These are phyloP conservation scores for Rosa persica DNA, from an alignment of 306 rosid genomes.

Conservation along the genomic window DNA sequence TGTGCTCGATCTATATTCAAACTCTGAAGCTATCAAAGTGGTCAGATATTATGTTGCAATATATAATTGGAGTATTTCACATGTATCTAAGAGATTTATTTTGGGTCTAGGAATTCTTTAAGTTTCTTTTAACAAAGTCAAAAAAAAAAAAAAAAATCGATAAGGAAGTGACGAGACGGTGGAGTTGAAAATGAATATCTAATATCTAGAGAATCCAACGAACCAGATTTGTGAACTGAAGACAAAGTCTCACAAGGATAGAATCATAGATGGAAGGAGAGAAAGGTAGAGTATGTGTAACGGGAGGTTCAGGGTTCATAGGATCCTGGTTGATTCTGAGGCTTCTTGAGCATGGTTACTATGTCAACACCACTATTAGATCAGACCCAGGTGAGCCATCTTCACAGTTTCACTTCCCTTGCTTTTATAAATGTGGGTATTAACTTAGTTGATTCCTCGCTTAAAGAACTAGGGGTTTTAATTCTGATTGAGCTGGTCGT, in stretches of 20 bases:
- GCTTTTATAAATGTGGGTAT: not conserved
- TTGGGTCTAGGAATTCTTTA: too few relatives aligned
- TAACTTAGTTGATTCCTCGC: not conserved
- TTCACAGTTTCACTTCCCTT: not conserved
- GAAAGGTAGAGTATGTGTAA: constrained; percentile 46
- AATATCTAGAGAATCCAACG: not conserved
- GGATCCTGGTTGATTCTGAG: constrained; percentile 51
- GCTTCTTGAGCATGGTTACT: constrained; percentile 53
- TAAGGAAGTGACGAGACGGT: too few relatives aligned
- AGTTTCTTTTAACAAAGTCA: too few relatives aligned
- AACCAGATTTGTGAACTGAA: not conserved
- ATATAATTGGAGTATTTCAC: too few relatives aligned
- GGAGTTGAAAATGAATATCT: too few relatives aligned
- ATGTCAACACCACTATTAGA: constrained; percentile 48
- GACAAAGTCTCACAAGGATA: not conserved
- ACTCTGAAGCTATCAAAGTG: too few relatives aligned
- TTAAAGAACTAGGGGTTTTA: not conserved
- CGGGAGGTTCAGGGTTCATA: constrained; percentile 52
- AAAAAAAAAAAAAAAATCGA: too few relatives aligned
- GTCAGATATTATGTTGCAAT: too few relatives aligned
- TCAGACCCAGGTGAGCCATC: constrained; percentile 35
- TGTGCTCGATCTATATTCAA: too few relatives aligned
- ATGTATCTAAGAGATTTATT: too few relatives aligned
- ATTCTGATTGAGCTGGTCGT: not conserved
- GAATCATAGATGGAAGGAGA: constrained; percentile 31